Percentiles rank a stretch among this genome's conserved stretches.
These are phyloP conservation scores for Backusella australiensis DNA, from an alignment of 192 early-diverging fungal species.

Conservation along the genomic window DNA sequence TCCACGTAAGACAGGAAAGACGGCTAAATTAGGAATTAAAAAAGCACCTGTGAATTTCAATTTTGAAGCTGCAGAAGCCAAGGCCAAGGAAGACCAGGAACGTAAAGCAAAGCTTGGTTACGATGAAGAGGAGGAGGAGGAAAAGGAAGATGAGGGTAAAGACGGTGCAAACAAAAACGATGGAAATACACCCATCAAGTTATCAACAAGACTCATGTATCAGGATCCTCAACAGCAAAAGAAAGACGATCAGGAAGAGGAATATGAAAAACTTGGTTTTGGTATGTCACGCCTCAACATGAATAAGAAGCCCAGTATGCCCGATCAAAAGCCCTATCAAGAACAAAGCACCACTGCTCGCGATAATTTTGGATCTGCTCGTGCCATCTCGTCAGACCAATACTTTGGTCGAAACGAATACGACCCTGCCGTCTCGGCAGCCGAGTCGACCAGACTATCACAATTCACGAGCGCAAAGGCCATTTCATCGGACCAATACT, in stretches of 20 bases:
- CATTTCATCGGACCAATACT: constrained; percentile 85
- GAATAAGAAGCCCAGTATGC: constrained; percentile 42
- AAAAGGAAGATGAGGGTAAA: background rate
- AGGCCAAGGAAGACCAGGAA: constrained; percentile 73
- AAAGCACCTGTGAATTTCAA: constrained; percentile 71
- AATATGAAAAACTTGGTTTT: constrained; percentile 36
- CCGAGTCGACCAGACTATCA: constrained; percentile 54
- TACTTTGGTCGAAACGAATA: constrained; percentile 83
- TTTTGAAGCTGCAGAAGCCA: constrained; percentile 91
- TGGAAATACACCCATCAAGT: background rate
- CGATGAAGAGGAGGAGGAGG: background rate
- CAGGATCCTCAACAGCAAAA: constrained; percentile 14
- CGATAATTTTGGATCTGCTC: constrained; percentile 80
- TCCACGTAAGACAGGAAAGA: constrained; percentile 53
- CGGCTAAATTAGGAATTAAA: constrained; percentile 86
- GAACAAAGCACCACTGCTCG: constrained; percentile 44
- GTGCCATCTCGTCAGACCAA: constrained; percentile 88
- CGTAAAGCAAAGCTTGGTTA: constrained; percentile 19
- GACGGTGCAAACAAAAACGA: background rate
- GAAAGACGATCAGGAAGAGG: constrained; percentile 3
- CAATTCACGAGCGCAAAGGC: constrained; percentile 72
- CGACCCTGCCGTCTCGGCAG: constrained; percentile 54
- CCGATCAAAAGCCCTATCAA: constrained; percentile 12
- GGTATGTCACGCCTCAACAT: constrained; percentile 36
- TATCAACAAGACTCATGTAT: constrained; percentile 26